Evolutionary conservation across 2,329 filamentous ascomycete genomes (phyloP).

Genomic region (Penicillium brevicompactum): DNA sequence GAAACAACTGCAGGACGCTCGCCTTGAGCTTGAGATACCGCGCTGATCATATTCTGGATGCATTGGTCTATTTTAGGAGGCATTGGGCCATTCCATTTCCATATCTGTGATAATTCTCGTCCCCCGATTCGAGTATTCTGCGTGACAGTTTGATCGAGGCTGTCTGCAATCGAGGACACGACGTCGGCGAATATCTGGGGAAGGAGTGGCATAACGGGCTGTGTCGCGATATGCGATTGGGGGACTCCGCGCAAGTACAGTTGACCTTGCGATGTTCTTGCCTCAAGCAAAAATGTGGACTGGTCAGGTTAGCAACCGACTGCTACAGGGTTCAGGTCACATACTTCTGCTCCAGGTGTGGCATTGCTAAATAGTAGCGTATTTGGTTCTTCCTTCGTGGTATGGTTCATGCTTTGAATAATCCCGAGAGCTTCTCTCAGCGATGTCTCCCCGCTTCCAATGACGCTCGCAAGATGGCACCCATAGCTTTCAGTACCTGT

Average conservation of each 20-base stretch:
- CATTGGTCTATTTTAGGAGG: not conserved
- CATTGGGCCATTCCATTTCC: conserved; percentile 2
- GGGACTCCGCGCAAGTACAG: not conserved
- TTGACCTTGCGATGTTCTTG: not conserved
- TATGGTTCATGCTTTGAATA: not conserved
- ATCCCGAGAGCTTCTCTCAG: not conserved
- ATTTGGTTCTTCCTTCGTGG: not conserved
- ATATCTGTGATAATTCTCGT: not conserved
- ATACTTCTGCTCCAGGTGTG: not conserved
- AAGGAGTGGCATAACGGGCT: not conserved
- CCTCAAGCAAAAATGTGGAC: conserved; percentile 1
- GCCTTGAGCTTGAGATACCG: not conserved
- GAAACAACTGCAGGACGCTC: conserved; percentile 6
- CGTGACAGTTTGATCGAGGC: not conserved
- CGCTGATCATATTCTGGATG: conserved; percentile 4
- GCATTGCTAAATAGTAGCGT: not conserved
- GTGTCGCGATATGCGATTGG: not conserved
- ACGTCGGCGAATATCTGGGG: conserved; percentile 1
- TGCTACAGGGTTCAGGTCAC: not conserved
- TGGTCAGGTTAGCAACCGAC: not conserved
- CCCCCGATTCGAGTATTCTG: not conserved
- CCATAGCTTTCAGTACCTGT: not conserved
- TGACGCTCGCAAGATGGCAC: not conserved
- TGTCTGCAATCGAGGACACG: not conserved
- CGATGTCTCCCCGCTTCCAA: not conserved